Conservation (phyloP, 1,284 basidiomycete species). For the Marasmius tenuissimus region DNA sequence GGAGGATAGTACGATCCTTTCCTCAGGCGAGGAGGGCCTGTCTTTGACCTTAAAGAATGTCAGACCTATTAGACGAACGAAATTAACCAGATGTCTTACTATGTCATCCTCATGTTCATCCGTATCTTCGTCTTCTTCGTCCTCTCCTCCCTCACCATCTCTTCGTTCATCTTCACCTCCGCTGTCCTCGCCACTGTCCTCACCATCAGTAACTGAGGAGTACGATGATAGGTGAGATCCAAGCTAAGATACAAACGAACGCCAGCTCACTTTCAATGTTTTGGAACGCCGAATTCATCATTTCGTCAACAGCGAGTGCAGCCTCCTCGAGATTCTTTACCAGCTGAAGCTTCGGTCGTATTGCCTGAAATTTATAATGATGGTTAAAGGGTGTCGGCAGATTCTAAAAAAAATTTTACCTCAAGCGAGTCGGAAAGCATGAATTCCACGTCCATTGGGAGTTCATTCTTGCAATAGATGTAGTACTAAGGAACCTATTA, state of each 20-base stretch:
- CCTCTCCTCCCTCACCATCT: conserved; percentile 56
- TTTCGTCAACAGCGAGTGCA: conserved; percentile 84
- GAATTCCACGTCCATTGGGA: conserved; percentile 98
- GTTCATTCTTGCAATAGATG: conserved; percentile 79
- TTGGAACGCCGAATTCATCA: conserved; percentile 71
- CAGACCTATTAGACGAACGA: conserved; percentile 8
- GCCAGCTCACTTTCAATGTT: conserved; percentile 49
- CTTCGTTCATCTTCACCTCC: conserved; percentile 60
- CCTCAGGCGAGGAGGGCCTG: conserved; percentile 74
- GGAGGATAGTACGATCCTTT: conserved; percentile 65
- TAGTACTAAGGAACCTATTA: conserved; percentile 63
- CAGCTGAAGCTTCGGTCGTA: conserved; percentile 74
- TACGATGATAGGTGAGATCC: conserved; percentile 8
- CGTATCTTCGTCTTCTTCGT: conserved; percentile 50
- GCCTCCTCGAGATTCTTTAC: conserved; percentile 83
- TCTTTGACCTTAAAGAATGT: conserved; percentile 49
- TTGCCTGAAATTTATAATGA: conserved; percentile 47
- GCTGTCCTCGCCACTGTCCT: conserved; percentile 74
- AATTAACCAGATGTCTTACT: conserved; percentile 20
- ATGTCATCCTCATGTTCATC: conserved; percentile 20
- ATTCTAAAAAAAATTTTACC: conserved; percentile 38
- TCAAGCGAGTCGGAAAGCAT: conserved; percentile 95
- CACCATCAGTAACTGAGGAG: conserved; percentile 41
- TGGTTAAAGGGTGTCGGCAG: conserved; percentile 7
- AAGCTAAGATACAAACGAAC: conserved; percentile 1